phyloP scores from a whole-genome alignment of 2,329 filamentous ascomycete species.

The Sarocladium strictum region DNA sequence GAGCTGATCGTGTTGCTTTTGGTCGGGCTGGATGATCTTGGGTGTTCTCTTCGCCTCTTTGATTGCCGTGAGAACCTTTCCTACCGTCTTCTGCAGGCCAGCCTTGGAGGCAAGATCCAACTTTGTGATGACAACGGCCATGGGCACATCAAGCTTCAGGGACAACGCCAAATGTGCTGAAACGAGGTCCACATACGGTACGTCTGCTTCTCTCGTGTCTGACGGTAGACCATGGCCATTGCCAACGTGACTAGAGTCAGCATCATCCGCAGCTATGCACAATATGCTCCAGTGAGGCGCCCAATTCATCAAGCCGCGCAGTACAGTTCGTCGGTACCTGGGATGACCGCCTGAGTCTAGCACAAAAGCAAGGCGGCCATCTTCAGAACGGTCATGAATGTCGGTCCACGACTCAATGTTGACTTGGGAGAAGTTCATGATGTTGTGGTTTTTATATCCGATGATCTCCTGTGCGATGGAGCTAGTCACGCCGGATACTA shows the following conservation, averaged over 20 bases:
- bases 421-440: slow-evolving; percentile 80
- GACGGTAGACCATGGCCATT: slow-evolving; percentile 33
- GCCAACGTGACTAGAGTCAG: slow-evolving; percentile 29
- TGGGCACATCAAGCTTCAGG: slow-evolving; percentile 68
- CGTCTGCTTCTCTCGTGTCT: slow-evolving; percentile 43
- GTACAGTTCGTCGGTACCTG: slow-evolving; percentile 79
- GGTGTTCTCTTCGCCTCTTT: slow-evolving; percentile 72
- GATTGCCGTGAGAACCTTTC: slow-evolving; percentile 67
- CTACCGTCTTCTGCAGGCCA: slow-evolving; percentile 64
- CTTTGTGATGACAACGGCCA: slow-evolving; percentile 84
- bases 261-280: slow-evolving; percentile 77
- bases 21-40: slow-evolving; percentile 59
- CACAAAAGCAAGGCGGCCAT: slow-evolving; percentile 75
- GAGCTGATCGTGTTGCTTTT: slow-evolving; percentile 43
- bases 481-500: slow-evolving; percentile 85
- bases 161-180: slow-evolving; percentile 80
- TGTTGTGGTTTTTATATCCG: slow-evolving; percentile 59
- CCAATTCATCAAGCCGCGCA: slow-evolving; percentile 91
- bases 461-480: slow-evolving; percentile 92
- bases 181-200: slow-evolving; percentile 62
- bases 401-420: slow-evolving; percentile 93
- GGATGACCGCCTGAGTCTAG: slow-evolving; percentile 91
- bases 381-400: slow-evolving; percentile 73
- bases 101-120: slow-evolving; percentile 75
- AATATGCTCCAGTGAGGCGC: slow-evolving; percentile 89